Base-by-base conservation (phyloP, 129 eudicot species). In the Calendula officinalis region DNA sequence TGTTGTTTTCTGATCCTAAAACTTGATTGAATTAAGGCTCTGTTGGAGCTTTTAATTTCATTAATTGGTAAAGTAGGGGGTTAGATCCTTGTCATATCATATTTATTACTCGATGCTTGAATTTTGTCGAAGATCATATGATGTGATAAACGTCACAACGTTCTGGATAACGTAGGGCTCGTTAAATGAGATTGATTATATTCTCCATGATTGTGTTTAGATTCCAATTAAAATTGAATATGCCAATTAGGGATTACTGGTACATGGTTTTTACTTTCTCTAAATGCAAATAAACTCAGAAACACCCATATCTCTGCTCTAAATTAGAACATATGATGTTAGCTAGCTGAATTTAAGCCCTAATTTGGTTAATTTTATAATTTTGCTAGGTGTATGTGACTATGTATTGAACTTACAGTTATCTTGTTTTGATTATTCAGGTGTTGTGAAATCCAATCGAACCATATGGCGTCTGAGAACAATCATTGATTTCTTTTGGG, bases 391-490 rank as follows among this genome's bases (percentile, higher is more conserved):
- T 14, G 63, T 14, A 35, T 14, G 14, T 47, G 33, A 22, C 22
- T 12, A 16, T 7, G 48, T 22, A 22, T 58, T 45, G 15, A 49
- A 70, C 52, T 50, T 56, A 48, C 43, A 57, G 38, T 46, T 56
- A 56, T 45, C 37, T 51, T 65, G 37, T 73, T 37, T 57, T 65
- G 45, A 46, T 57, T 57, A 13, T 13, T 54, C 82, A 92, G 99
- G 99, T 50, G 96, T 88, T 67, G 89, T 92, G 71, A 88, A 85
- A 69, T 67, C 88, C 39, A 85, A 80, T 81, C 84, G 86, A 63
- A 76, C 99, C 44, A 56, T 92, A 66, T 92, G 99, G 99, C 83
- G 96, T 9, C 62, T 92, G 56, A 79, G 78, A 71, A 88, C 95
- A 57, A 68, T 88, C 54, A 81, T 84, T 37, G 90, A 88, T 80